A percentile compares a stretch with the other conserved stretches of the same genome.
phyloP scores from a whole-genome alignment of 2,329 filamentous ascomycete species.

The Niveomyces coronatus region DNA sequence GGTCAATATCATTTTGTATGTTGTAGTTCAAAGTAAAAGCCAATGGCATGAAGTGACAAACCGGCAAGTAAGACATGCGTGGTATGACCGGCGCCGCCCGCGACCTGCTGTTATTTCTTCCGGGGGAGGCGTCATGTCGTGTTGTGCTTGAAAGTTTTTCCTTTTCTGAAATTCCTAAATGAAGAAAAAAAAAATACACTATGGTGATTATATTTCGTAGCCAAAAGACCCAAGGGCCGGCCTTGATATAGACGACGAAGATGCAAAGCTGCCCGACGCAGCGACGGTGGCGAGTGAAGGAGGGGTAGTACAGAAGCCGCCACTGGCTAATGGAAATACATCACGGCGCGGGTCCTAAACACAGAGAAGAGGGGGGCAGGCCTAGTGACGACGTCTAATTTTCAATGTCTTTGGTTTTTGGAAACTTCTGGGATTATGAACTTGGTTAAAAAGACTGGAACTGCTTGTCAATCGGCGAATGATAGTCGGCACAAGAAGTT shows the following conservation, averaged over 20 bases:
- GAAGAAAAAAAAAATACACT: no score
- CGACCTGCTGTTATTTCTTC: slow-evolving; percentile 21
- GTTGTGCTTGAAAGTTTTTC: no score
- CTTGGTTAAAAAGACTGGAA: neutral
- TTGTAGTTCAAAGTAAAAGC: neutral
- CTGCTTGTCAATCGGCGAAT: neutral
- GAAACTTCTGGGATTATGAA: no score
- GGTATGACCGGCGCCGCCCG: slow-evolving; percentile 29
- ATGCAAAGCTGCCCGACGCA: no score
- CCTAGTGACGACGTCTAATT: slow-evolving; percentile 8
- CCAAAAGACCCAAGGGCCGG: no score
- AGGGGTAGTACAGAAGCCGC: neutral
- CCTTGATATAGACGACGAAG: no score
- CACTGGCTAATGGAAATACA: slow-evolving; percentile 9
- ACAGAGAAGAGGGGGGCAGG: slow-evolving; percentile 5
- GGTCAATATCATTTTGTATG: neutral
- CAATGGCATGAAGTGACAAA: slow-evolving; percentile 15
- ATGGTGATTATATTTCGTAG: no score
- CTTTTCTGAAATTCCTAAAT: no score
- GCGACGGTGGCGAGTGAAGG: no score
- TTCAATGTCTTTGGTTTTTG: slow-evolving; percentile 9
- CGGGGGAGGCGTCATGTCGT: slow-evolving; percentile 20
- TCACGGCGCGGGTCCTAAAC: slow-evolving; percentile 1
- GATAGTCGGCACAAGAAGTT: slow-evolving; percentile 5
- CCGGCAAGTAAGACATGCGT: slow-evolving; percentile 39